Evolutionary conservation across 2,329 filamentous ascomycete genomes (phyloP), one percentile per base, ranked within the genome.

Genomic region (Cladosporium sp.): DNA sequence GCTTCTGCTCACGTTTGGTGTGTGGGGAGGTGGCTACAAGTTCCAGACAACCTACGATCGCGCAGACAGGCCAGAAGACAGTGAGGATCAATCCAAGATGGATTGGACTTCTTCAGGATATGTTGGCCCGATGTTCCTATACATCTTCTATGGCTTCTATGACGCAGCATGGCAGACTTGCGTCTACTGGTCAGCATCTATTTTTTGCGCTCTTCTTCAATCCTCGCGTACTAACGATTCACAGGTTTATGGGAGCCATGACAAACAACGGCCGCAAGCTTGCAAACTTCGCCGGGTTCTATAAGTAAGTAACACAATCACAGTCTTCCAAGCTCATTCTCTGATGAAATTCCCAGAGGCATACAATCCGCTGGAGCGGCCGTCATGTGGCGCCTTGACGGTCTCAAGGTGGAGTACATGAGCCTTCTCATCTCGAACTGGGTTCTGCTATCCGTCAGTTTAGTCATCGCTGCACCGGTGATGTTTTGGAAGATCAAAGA

Each of bases 221-320:
- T 27, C 22, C 4, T 27, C 22, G 9, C 5, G 22, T 27, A 6
- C 15, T 46, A 18, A 47, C 16, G 2, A 2, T 5, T 11, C 2
- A 22, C 16, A 43, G 84, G 84, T 91, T 86, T 74, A 95, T 97
- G 86, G 92, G 92, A 42, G 82, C 91, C 6, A 77, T 96, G 38
- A 91, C 88, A 64, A 97, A 97, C 79, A 95, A 92, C 55, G 83
- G 87, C 54, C 88, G 91, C 67, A 92, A 90, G 68, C 80, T 92
- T 27, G 91, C 92, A 72, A 95, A 96, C 74, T 86, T 92, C 62
- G 86, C 89, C 38, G 91, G 88, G 55, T 91, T 87, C 75, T 93
- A 93, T 78, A 93, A 93, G 73, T 85, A 85, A 43, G 86, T n/a
- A n/a, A n/a, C n/a, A n/a, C n/a, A n/a, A n/a, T n/a, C n/a, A n/a